Evolutionary conservation across 495 filamentous ascomycete species (phyloP), one percentile per base, ranked within the genome.

Genomic region (Cladorrhinum samala): DNA sequence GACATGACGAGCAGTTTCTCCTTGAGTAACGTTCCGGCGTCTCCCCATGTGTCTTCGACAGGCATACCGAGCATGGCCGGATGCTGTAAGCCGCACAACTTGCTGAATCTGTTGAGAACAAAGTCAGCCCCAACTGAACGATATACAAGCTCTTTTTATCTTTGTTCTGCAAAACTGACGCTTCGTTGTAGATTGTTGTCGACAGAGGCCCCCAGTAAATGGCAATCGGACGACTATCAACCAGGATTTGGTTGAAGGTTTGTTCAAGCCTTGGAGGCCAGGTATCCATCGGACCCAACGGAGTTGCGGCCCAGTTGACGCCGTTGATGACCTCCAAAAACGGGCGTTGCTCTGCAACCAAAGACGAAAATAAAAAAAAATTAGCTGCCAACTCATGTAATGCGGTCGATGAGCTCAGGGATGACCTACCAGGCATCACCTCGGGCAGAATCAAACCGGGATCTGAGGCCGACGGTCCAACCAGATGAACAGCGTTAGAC

Each of bases 201-300:
- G 67, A 69, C 50, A 76, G 43, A 6, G 67, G 51, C 6, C 74
- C 72, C 73, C 73, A 75, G 39, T 70, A 77, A 42, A 72, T 46
- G 49, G 82, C 82, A 14, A 82, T 80, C 9, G 83, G 83, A 57
- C 84, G 78, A 27, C 83, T 83, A 58, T 77, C 79, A 17, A 76
- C 81, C 71, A 86, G 81, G 49, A 85, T 79, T 17, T 83, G 67
- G 54, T 78, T 77, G 55, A 77, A 75, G 65, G 83, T 84, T 48
- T 78, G 72, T 30, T 82, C 69, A 16, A 86, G 67, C 50, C 79
- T 76, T 23, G 69, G 62, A 0, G 64, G 63, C 83, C 83, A 86
- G 19, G 56, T 59, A 19, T 80, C 73, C 44, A 85, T 83, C 2
- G 81, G 80, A 7, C 83, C 83, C 2, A 85, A 68, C n/a, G 73